phyloP scores from a whole-genome alignment of 139 green algal genomes.

The Tetradesmus lagerheimii region DNA sequence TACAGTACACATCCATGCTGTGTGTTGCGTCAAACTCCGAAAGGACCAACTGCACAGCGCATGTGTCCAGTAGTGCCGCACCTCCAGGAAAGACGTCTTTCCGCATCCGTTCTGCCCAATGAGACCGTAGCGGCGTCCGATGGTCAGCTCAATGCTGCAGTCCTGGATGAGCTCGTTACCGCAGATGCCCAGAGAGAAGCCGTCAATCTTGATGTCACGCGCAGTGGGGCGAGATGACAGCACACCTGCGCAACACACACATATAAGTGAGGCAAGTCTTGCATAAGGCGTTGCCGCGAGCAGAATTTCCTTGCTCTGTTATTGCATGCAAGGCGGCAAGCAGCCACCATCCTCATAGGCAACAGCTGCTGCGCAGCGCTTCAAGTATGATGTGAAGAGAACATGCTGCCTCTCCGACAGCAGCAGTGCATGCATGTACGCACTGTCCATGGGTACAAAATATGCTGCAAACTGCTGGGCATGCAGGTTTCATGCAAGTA shows the following conservation, averaged over 20 bases:
- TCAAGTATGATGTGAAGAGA: no score
- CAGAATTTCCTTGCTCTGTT: no score
- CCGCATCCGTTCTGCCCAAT: constrained; percentile 93
- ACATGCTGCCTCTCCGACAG: no score
- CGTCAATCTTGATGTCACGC: constrained; percentile 72
- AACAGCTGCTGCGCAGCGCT: no score
- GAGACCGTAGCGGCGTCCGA: constrained; percentile 87
- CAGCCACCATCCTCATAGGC: no score
- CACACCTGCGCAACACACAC: constrained; percentile 53
- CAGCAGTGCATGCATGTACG: no score
- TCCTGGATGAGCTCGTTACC: constrained; percentile 80
- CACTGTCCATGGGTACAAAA: no score
- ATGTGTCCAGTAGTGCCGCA: constrained; percentile 68
- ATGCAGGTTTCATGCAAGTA: no score
- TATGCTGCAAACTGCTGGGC: no score
- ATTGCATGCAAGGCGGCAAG: no score
- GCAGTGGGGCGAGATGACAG: constrained; percentile 68
- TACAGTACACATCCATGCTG: not conserved
- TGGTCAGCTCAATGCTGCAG: constrained; percentile 87
- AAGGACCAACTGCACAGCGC: constrained; percentile 63
- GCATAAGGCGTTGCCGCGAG: no score
- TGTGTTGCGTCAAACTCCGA: not conserved
- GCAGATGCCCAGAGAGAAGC: constrained; percentile 81
- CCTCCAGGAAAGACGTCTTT: constrained; percentile 90
- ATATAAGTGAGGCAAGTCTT: no score